A percentile compares a stretch with the other conserved stretches of the same genome.
phyloP scores from a whole-genome alignment of 2,329 filamentous ascomycete genomes.

The Penicillium palitans region DNA sequence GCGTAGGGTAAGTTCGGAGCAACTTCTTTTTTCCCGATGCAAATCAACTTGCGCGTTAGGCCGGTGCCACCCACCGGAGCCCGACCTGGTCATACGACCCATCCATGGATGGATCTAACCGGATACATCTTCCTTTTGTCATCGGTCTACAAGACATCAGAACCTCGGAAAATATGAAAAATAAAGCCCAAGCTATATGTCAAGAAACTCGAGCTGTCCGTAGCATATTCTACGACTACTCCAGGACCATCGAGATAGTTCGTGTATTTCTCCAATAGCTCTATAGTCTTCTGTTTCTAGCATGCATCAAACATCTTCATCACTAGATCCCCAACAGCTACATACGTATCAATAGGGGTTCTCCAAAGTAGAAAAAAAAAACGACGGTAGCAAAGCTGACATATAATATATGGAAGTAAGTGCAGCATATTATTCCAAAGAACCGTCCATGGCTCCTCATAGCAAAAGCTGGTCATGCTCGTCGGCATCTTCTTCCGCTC shows the following conservation, averaged over 20 bases:
- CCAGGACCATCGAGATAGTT: background rate
- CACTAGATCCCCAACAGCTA: background rate
- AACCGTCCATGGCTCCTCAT: background rate
- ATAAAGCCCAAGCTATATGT: background rate
- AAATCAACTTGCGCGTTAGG: conserved; percentile 18
- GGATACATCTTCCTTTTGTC: background rate
- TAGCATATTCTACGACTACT: background rate
- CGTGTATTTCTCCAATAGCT: background rate
- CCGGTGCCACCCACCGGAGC: conserved; percentile 8
- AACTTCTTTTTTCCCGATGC: conserved; percentile 21
- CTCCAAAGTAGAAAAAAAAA: too few relatives aligned
- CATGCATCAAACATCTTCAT: background rate
- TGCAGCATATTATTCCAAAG: conserved; percentile 4
- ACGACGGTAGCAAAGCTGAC: background rate
- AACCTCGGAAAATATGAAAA: background rate
- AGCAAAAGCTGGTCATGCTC: conserved; percentile 20
- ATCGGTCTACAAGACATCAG: background rate
- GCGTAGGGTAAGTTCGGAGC: conserved; percentile 17
- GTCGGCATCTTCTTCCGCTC: conserved; percentile 22
- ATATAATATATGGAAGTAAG: background rate
- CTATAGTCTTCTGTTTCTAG: background rate
- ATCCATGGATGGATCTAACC: background rate
- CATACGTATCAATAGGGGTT: background rate
- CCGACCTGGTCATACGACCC: conserved; percentile 11
- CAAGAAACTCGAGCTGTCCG: background rate